Evolutionary conservation across 1,284 basidiomycete species (phyloP), one percentile per base, ranked within the genome.

Genomic region (Inonotus hispidus): DNA sequence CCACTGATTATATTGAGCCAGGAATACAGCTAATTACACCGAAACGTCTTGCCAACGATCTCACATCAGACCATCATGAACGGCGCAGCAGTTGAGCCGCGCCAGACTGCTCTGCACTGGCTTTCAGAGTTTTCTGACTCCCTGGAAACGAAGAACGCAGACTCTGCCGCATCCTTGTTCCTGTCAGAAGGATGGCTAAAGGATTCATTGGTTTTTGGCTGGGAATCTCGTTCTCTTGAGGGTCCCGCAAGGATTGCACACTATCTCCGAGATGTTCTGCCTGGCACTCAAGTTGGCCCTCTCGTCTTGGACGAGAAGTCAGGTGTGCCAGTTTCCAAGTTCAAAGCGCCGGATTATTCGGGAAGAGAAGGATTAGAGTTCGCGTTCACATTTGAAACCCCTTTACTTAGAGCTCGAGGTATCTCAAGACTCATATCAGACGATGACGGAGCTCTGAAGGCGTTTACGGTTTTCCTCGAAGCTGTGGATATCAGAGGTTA

Each of bases 401-500:
- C 38, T 14, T 4, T 21, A 46, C 43, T 43, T 5, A n/a, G 19
- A 10, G 59, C 53, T 8, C 43, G 38, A 21, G 59, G 59, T 1
- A 21, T 53, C 11, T 16, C 46, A 14, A 45, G 39, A 27, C 52
- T 56, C 32, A n/a, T 39, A 23, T 53, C 29, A n/a, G 63, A 62
- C 23, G 46, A 61, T 16, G 56, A 14, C 32, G n/a, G 60, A 1
- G 72, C 71, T 19, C 70, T 66, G 66, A 68, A 65, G 41, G 72
- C 70, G 6, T 57, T 71, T 8, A 61, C 67, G 1, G 67, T 71
- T 13, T 63, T 66, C 46, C 68, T 68, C 64, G 68, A 68, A 63
- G 59, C 72, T 1, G 61, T 47, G 3, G 71, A 74, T 49, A 64
- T 73, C 53, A 69, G 68, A 29, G 73, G 72, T 1, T 65, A 73